phyloP scores from a whole-genome alignment of 345 rosid species.

The Brassica carinata region DNA sequence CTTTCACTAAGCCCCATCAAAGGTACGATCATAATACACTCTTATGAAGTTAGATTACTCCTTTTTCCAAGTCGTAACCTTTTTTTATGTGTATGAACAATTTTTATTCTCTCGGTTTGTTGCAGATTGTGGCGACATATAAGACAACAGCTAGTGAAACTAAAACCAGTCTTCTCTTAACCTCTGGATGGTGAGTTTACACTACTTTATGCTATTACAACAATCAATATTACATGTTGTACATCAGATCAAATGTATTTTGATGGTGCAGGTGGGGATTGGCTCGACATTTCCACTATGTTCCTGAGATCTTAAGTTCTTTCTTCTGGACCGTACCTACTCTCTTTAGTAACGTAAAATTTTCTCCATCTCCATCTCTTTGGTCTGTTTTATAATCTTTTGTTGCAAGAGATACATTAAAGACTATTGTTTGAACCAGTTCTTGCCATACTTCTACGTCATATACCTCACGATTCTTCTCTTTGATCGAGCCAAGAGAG shows the following conservation, averaged over 20 bases:
- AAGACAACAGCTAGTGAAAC: conserved; percentile 82
- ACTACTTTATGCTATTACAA: background rate
- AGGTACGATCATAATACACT: conserved; percentile 51
- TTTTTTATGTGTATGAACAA: background rate
- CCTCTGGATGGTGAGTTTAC: conserved; percentile 86
- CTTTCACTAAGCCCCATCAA: conserved; percentile 67
- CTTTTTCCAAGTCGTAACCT: background rate
- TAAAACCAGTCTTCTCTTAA: conserved; percentile 87
- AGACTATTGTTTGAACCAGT: conserved; percentile 48
- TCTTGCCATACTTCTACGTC: conserved; percentile 91
- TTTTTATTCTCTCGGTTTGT: conserved; percentile 4
- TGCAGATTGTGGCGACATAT: conserved; percentile 77
- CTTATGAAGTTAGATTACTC: background rate
- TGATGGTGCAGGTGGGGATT: conserved; percentile 81
- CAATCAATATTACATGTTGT: background rate
- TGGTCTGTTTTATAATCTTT: background rate
- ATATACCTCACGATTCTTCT: conserved; percentile 85
- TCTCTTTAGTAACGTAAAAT: conserved; percentile 72
- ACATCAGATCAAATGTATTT: background rate
- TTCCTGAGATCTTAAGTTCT: conserved; percentile 83
- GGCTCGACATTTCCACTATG: conserved; percentile 94
- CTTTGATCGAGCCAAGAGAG: conserved; percentile 92
- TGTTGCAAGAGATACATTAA: background rate
- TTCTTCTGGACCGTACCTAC: conserved; percentile 98
- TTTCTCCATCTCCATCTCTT: conserved; percentile 7